These are phyloP conservation scores for Balakata baccata DNA, from an alignment of 345 rosid species.

Conservation along the genomic window DNA sequence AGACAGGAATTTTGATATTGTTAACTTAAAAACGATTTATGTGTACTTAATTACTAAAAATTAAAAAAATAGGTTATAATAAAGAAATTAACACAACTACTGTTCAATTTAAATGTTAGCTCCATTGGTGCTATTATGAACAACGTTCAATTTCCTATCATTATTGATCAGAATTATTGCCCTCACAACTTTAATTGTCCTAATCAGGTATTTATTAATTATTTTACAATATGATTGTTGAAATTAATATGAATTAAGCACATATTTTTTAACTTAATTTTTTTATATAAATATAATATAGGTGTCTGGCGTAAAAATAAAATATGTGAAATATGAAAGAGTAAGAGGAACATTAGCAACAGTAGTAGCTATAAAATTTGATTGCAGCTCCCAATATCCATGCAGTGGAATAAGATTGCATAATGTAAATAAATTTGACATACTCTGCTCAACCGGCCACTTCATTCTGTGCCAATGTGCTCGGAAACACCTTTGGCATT, in stretches of 20 bases:
- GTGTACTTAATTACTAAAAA: no score
- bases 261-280: no score
- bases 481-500: conserved; percentile 19
- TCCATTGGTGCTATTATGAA: conserved; percentile 38
- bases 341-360: conserved; percentile 45
- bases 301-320: conserved; percentile 37
- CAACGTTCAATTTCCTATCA: conserved; percentile 44
- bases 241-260: no score
- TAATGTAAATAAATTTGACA: conserved; percentile 22
- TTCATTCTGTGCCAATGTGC: conserved; percentile 33
- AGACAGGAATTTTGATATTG: no score
- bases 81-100: no score
- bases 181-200: conserved; percentile 50
- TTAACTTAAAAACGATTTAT: no score
- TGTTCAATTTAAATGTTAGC: conserved; percentile 31
- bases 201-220: conserved; percentile 26
- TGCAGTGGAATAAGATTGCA: conserved; percentile 24
- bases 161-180: conserved; percentile 63
- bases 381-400: conserved; percentile 37
- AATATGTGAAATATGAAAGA: conserved; percentile 27
- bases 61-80: no score
- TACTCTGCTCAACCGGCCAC: conserved; percentile 24
- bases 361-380: conserved; percentile 31
- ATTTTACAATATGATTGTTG: neutral
- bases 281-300: neutral